These are phyloP conservation scores for Trichosporon inkin DNA, from an alignment of 1,284 basidiomycete species.

Conservation along the genomic window DNA sequence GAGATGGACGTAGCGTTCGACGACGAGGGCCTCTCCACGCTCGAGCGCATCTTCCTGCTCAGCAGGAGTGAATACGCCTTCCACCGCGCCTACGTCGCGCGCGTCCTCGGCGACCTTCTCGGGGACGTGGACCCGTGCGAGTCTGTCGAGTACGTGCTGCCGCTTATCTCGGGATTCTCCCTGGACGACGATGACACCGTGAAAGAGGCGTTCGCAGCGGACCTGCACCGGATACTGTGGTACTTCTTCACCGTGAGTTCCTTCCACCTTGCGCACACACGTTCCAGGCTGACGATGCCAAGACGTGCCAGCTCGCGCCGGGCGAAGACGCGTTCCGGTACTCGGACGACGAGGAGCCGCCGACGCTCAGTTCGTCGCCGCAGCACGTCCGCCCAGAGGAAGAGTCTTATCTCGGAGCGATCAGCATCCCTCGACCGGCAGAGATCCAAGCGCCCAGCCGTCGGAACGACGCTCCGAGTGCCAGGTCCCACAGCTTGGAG, in stretches of 20 bases:
- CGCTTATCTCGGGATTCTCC: slow-evolving; percentile 78
- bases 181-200: slow-evolving; percentile 88
- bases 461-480: neutral
- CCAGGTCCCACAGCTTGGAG: neutral
- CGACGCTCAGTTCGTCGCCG: neutral
- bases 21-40: slow-evolving; percentile 67
- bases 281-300: slow-evolving; percentile 27
- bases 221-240: slow-evolving; percentile 82
- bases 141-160: slow-evolving; percentile 89
- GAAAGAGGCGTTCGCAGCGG: slow-evolving; percentile 81
- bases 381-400: neutral
- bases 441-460: neutral
- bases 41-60: slow-evolving; percentile 93
- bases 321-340: slow-evolving; percentile 12
- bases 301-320: slow-evolving; percentile 28
- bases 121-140: slow-evolving; percentile 76
- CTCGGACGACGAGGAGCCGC: neutral
- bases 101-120: slow-evolving; percentile 69
- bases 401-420: neutral
- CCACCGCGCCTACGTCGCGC: slow-evolving; percentile 79
- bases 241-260: slow-evolving; percentile 76
- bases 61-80: slow-evolving; percentile 78
- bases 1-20: slow-evolving; percentile 50
- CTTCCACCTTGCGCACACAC: neutral
- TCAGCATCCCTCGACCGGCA: neutral